These are phyloP conservation scores for Phaeosphaeriaceae sp. DNA, from an alignment of 2,329 filamentous ascomycete species.

Conservation along the genomic window DNA sequence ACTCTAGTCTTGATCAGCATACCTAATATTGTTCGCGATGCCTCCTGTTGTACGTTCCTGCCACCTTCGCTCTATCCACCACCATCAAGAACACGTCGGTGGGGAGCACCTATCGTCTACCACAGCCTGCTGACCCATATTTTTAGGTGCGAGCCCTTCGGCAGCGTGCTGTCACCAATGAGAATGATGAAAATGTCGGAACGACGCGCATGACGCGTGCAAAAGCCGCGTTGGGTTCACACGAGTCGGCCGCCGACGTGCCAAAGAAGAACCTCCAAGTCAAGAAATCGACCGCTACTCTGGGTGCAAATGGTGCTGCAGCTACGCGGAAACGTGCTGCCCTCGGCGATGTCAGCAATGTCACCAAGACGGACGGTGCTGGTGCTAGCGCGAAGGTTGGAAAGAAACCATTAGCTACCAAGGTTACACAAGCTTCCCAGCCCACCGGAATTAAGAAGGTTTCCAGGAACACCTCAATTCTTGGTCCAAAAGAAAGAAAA, in stretches of 20 bases:
- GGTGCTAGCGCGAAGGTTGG: slow-evolving; percentile 55
- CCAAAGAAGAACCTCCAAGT: slow-evolving; percentile 57
- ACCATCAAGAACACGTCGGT: background rate
- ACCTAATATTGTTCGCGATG: slow-evolving; percentile 56
- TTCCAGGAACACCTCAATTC: slow-evolving; percentile 65
- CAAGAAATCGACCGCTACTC: slow-evolving; percentile 52
- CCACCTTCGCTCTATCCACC: slow-evolving; percentile 5
- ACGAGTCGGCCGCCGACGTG: slow-evolving; percentile 62
- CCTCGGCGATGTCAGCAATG: slow-evolving; percentile 94
- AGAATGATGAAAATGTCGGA: slow-evolving; percentile 88
- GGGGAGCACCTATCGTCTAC: background rate
- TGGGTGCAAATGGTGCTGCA: slow-evolving; percentile 49
- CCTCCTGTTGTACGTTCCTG: slow-evolving; percentile 59
- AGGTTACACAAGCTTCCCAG: slow-evolving; percentile 74
- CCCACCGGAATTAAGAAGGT: slow-evolving; percentile 82
- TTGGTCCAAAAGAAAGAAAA: slow-evolving; percentile 76
- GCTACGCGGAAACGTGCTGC: slow-evolving; percentile 76
- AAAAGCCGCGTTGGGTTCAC: slow-evolving; percentile 73
- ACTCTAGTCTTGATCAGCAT: slow-evolving; percentile 45
- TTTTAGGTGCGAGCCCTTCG: slow-evolving; percentile 71
- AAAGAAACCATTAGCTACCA: slow-evolving; percentile 73
- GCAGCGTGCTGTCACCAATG: slow-evolving; percentile 80
- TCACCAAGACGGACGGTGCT: slow-evolving; percentile 72
- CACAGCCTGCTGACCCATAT: slow-evolving; percentile 49
- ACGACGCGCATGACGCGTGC: slow-evolving; percentile 90